Evolutionary conservation across 306 rosid species (phyloP), one percentile per base, ranked within the genome.

Genomic region (Sophora flavescens): DNA sequence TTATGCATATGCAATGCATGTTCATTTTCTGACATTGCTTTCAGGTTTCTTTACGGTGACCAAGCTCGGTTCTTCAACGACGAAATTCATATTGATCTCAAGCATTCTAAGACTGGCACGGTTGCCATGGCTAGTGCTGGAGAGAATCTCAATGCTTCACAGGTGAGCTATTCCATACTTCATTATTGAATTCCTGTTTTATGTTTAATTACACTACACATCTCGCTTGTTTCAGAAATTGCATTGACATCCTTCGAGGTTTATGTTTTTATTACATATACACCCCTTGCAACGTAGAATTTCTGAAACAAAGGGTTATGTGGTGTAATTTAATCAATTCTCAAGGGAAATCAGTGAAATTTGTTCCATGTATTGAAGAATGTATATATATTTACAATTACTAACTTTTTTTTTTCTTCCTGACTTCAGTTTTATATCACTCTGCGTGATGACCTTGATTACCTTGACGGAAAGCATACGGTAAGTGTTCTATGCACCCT

Each of bases 81-180:
- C 32, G 97, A 92, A 85, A 84, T 90, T 87, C 92, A 87, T 76
- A 88, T 87, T 42, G 97, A 92, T 85, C 87, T 95, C 76, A 95
- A 95, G 90, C 98, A 95, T 88, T 77, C 97, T 8, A 95, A 89
- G 88, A 89, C 86, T 4, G 98, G 96, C 66, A 92, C 95, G 1
- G 78, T 94, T 86, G 88, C 97, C 75, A 94, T 94, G 97, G 98
- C 98, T 38, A 91, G 97, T 84, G 98, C 92, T 2, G 98, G 98
- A 68, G 96, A 91, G 86, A 91, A 94, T 81, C 88, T 94, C 54
- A 94, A 94, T 88, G 98, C 98, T 76, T 94, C 98, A 71, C 97
- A 94, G 96, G 98, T 94, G 82, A 71, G 48, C 48, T 12, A 42
- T 35, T 0, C 38, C 38, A 35, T 42, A 8, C 14, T 42, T 42